Evolutionary conservation across 768 basidiomycete genomes (phyloP), one percentile per base, ranked within the genome.

Genomic region (Mycena chlorophos): DNA sequence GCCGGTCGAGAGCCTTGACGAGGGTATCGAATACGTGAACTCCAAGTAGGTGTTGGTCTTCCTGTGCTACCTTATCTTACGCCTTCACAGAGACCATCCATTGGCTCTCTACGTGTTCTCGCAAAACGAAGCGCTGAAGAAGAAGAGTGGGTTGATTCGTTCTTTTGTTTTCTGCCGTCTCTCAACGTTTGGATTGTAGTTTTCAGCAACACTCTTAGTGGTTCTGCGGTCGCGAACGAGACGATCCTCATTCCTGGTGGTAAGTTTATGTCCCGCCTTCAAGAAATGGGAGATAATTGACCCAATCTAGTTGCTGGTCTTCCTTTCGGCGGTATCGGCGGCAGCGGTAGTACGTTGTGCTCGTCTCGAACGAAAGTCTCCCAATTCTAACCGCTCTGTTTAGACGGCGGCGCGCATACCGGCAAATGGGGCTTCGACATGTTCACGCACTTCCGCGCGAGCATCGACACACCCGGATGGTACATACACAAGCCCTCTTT

Each of bases 81-180:
- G 25, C 6, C 22, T 5, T 54, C 39, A 51, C 54, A 89, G 88
- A 30, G 87, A 87, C 34, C 80, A 88, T 54, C 89, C 93, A 4
- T 78, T 94, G 17, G 80, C 85, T 2, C 69, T 94, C 8, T 93
- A 94, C 63, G 82, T 90, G 30, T 94, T 94, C 71, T 78, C 88
- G 1, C 72, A 80, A 56, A 80, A 86, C 58, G 54, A 74, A 1
- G 69, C 69, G 19, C 76, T 86, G 64, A 88, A 89, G 70, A 67
- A 75, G 22, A 86, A 86, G 69, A 82, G 89, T 85, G 51, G 23
- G 69, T 54, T 23, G 3, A 17, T 17, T 5, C 17, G 14, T 26
- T n/a, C n/a, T n/a, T 37, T 43, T 17, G 8, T 6, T 51, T 34
- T 30, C 31, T 22, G 34, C 4, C 16, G 4, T 14, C 26, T 31